Percentiles rank a stretch among this genome's conserved stretches.
Conservation (phyloP, 2,329 filamentous ascomycete species). For the Chaetomium sp. region DNA sequence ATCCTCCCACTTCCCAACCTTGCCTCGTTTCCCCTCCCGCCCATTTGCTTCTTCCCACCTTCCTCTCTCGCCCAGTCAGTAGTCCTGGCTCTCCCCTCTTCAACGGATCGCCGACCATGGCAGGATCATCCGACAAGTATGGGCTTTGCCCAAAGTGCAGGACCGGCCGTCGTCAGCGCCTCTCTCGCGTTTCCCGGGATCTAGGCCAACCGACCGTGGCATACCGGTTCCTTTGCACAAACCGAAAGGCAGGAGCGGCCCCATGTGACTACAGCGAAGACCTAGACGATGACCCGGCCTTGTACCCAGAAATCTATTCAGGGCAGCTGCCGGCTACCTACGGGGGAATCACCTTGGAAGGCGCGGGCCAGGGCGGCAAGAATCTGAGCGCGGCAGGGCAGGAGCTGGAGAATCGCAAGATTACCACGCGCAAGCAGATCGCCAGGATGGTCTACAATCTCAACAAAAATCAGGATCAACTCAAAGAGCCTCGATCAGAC, state of each 20-base stretch:
- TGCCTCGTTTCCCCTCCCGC: too few relatives aligned
- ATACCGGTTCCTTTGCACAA: slow-evolving; percentile 14
- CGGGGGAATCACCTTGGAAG: too few relatives aligned
- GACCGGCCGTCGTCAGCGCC: slow-evolving; percentile 11
- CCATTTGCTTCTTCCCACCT: too few relatives aligned
- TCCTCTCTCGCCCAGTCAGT: too few relatives aligned
- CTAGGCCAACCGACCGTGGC: slow-evolving; percentile 6
- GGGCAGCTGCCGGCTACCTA: background rate
- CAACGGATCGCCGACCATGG: background rate
- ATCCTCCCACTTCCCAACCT: too few relatives aligned
- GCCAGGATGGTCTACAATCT: too few relatives aligned
- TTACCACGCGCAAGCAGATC: too few relatives aligned
- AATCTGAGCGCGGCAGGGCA: too few relatives aligned
- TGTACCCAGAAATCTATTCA: background rate
- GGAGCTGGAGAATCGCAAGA: too few relatives aligned
- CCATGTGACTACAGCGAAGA: slow-evolving; percentile 7
- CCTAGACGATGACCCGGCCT: slow-evolving; percentile 3
- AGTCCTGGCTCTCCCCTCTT: too few relatives aligned
- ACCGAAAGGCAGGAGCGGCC: background rate
- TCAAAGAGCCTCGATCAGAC: background rate
- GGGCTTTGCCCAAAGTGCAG: slow-evolving; percentile 14
- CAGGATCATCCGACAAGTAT: slow-evolving; percentile 6
- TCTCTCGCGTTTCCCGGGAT: slow-evolving; percentile 5
- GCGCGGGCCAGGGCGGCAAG: too few relatives aligned
- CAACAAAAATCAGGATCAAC: too few relatives aligned